Evolutionary conservation across 306 rosid species (phyloP).

Genomic region (Vachellia collinsii): DNA sequence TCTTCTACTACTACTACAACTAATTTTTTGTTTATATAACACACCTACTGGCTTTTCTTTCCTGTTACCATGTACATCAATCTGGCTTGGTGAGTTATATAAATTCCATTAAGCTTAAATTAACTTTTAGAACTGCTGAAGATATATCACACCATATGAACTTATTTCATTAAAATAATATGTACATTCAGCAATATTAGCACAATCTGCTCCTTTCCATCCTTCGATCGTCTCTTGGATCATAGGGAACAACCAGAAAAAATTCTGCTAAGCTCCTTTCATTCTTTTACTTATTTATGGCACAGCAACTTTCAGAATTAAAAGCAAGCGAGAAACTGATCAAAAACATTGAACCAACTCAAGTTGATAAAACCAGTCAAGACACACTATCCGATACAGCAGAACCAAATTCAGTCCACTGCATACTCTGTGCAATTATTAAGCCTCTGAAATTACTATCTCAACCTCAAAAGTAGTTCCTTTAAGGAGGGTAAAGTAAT

Average conservation of each 20-base stretch:
- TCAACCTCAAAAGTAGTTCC: slow-evolving; percentile 17
- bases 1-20: not conserved
- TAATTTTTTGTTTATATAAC: not conserved
- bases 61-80: not conserved
- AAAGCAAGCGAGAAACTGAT: not conserved
- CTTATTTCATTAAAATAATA: slow-evolving; percentile 13
- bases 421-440: slow-evolving; percentile 13
- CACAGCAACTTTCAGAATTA: too few relatives aligned
- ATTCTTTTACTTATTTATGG: too few relatives aligned
- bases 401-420: slow-evolving; percentile 7
- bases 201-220: not conserved
- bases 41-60: not conserved
- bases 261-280: not conserved
- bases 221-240: not conserved
- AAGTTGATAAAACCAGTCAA: slow-evolving; percentile 22
- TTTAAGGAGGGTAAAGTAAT: not conserved
- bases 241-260: not conserved
- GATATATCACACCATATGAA: not conserved
- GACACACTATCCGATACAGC: not conserved
- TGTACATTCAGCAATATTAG: slow-evolving; percentile 15
- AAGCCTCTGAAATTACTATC: slow-evolving; percentile 31
- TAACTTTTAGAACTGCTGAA: slow-evolving; percentile 22
- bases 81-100: slow-evolving; percentile 16
- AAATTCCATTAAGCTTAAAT: slow-evolving; percentile 13
- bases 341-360: slow-evolving; percentile 6